Conservation (phyloP, 2,329 filamentous ascomycete species). For the Phyllosticta citribraziliensis region DNA sequence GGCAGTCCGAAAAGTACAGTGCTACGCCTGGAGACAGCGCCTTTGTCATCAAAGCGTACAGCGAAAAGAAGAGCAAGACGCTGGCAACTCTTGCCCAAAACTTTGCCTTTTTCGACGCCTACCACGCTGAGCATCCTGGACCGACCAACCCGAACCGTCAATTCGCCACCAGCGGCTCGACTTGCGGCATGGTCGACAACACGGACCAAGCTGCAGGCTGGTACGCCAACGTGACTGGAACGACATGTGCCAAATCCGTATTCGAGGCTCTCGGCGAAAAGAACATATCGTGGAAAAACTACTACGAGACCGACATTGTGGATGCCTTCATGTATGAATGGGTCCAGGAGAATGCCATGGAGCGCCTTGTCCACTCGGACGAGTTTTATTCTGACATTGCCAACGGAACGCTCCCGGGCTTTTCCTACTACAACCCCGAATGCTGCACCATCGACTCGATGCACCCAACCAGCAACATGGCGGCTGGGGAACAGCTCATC, state of each 20-base stretch:
- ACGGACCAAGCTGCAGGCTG: conserved; percentile 20
- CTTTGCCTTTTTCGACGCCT: conserved; percentile 30
- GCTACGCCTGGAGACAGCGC: conserved; percentile 25
- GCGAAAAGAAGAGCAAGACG: conserved; percentile 23
- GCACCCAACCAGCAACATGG: conserved; percentile 31
- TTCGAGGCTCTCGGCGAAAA: conserved; percentile 29
- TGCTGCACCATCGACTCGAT: conserved; percentile 25
- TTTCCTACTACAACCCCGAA: conserved; percentile 21
- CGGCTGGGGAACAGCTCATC: conserved; percentile 29
- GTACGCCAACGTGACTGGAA: conserved; percentile 22
- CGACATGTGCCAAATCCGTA: conserved; percentile 23
- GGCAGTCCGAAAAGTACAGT: conserved; percentile 28
- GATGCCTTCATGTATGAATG: conserved; percentile 30
- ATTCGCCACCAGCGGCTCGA: conserved; percentile 29
- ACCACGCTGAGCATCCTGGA: conserved; percentile 30
- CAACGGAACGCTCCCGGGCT: conserved; percentile 17
- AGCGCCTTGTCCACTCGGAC: conserved; percentile 19
- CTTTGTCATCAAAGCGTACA: conserved; percentile 31
- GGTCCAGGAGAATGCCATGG: conserved; percentile 29
- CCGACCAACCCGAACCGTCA: conserved; percentile 33
- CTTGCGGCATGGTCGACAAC: conserved; percentile 24
- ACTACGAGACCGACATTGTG: conserved; percentile 30
- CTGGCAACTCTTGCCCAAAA: conserved; percentile 28
- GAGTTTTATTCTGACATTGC: conserved; percentile 18
- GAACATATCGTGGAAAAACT: conserved; percentile 32